phyloP scores from a whole-genome alignment of 1,284 basidiomycete genomes.

The Cystobasidium sp. region DNA sequence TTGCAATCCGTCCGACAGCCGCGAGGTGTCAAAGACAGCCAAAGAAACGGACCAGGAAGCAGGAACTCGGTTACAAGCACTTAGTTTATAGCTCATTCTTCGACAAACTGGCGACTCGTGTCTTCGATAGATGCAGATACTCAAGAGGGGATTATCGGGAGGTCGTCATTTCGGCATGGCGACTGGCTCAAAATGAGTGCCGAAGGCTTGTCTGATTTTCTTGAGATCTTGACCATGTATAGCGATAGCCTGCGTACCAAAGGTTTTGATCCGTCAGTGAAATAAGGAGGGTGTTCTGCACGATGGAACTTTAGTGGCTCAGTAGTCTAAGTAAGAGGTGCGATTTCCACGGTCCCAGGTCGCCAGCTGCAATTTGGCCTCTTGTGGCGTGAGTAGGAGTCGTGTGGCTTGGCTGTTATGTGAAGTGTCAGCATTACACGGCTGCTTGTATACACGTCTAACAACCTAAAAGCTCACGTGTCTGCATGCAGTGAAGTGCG shows the following conservation, averaged over 20 bases:
- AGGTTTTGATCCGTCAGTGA: not conserved
- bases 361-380: constrained; percentile 7
- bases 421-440: not conserved
- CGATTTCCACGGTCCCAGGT: constrained; percentile 6
- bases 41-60: too few relatives aligned
- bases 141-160: not conserved
- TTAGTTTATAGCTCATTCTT: too few relatives aligned
- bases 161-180: not conserved
- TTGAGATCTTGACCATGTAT: constrained; percentile 7
- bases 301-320: not conserved
- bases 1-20: too few relatives aligned
- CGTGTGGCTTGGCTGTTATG: not conserved
- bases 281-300: not conserved
- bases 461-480: not conserved
- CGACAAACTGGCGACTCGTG: too few relatives aligned
- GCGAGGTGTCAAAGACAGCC: too few relatives aligned
- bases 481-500: constrained; percentile 16
- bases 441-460: too few relatives aligned
- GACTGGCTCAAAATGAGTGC: constrained; percentile 9
- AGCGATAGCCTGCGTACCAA: not conserved
- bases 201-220: constrained; percentile 14
- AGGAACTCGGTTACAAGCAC: too few relatives aligned
- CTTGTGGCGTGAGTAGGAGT: not conserved
- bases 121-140: not conserved
- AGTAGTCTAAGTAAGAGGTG: constrained; percentile 11